Evolutionary conservation across 2,329 filamentous ascomycete species (phyloP).

Genomic region (Claviceps arundinis): DNA sequence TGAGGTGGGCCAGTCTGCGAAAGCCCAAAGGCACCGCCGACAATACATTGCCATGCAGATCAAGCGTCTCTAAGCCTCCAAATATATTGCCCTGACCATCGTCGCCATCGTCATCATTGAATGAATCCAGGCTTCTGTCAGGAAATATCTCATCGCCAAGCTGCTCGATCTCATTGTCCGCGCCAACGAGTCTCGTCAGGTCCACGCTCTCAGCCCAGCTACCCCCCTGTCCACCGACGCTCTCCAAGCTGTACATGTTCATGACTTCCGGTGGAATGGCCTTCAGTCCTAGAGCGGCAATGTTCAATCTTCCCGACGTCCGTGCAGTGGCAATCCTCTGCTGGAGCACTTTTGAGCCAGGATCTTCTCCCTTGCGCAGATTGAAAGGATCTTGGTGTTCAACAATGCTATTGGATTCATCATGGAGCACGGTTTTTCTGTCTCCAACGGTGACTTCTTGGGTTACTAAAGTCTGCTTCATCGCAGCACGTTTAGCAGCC

Average conservation of each 20-base stretch:
- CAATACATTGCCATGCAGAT: conserved; percentile 76
- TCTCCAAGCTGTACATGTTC: conserved; percentile 77
- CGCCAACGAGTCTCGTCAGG: conserved; percentile 67
- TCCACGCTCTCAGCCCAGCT: conserved; percentile 91
- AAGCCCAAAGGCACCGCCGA: conserved; percentile 61
- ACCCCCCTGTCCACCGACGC: conserved; percentile 45
- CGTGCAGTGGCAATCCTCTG: conserved; percentile 62
- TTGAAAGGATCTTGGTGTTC: conserved; percentile 55
- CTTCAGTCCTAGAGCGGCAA: conserved; percentile 69
- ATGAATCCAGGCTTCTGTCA: conserved; percentile 45
- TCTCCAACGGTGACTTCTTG: conserved; percentile 3
- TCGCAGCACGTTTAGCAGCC: conserved; percentile 54
- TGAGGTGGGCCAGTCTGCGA: conserved; percentile 58
- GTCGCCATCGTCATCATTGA: conserved; percentile 48
- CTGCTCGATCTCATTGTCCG: conserved; percentile 74
- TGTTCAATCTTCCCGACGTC: conserved; percentile 71
- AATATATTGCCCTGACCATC: conserved; percentile 65
- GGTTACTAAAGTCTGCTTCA: conserved; percentile 19
- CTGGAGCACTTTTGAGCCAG: conserved; percentile 53
- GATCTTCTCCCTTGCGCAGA: conserved; percentile 41
- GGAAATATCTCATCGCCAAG: conserved; percentile 69
- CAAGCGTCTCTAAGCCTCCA: conserved; percentile 64
- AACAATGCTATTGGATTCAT: conserved; percentile 36
- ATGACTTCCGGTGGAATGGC: conserved; percentile 72
- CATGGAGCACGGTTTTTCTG: conserved; percentile 32